These are phyloP conservation scores for Silene coronaria DNA, from an alignment of 179 eudicot genomes.

Conservation along the genomic window DNA sequence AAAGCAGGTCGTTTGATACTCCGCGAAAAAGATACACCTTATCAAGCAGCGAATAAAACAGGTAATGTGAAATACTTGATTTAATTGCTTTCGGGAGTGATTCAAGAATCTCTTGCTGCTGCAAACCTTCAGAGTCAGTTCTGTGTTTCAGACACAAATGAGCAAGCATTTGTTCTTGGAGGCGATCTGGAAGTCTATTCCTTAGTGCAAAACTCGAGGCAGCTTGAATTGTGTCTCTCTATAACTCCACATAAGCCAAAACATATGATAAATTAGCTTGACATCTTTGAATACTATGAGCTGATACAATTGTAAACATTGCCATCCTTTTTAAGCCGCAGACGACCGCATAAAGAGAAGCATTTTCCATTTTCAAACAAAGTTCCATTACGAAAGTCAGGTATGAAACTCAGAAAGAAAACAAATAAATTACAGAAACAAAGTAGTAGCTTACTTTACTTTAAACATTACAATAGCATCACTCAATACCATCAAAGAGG, in stretches of 20 bases:
- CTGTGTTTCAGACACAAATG: constrained; percentile 62
- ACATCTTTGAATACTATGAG: neutral
- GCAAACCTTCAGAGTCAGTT: constrained; percentile 73
- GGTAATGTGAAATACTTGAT: constrained; percentile 55
- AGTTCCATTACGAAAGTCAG: neutral
- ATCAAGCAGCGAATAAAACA: constrained; percentile 57
- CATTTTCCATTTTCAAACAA: neutral
- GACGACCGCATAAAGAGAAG: neutral
- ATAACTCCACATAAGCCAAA: constrained; percentile 17
- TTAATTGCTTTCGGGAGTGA: constrained; percentile 72
- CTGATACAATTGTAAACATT: neutral
- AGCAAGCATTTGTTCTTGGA: constrained; percentile 79
- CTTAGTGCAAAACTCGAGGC: constrained; percentile 66
- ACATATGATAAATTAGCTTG: neutral
- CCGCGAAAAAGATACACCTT: constrained; percentile 61
- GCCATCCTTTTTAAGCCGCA: neutral
- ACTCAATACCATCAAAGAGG: no score
- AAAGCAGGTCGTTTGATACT: constrained; percentile 76
- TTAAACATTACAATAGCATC: no score
- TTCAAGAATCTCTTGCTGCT: constrained; percentile 67
- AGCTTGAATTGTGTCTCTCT: constrained; percentile 78
- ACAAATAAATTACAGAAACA: neutral
- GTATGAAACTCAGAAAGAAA: neutral
- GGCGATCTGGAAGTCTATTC: constrained; percentile 54
- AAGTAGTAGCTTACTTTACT: neutral